Conservation (phyloP, 2,329 filamentous ascomycete genomes). For the Nigrospora sphaerica region DNA sequence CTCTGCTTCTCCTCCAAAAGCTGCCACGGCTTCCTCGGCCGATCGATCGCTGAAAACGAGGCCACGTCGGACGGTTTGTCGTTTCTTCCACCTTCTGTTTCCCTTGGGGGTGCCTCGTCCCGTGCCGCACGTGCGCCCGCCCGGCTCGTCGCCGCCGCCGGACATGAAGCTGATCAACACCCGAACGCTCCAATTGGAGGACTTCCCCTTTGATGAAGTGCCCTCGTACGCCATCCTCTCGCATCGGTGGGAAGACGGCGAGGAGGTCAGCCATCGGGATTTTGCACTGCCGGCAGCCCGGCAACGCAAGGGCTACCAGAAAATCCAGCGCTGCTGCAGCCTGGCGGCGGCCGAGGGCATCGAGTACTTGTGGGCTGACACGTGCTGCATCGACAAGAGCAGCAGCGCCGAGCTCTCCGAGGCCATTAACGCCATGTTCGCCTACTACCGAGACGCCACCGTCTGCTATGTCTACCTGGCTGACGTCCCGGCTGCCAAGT, state of each 20-base stretch:
- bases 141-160: too few relatives aligned
- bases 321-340: background rate
- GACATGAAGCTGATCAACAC: background rate
- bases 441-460: background rate
- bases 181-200: background rate
- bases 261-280: background rate
- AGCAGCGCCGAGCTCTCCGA: slow-evolving; percentile 1
- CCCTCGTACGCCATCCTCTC: background rate
- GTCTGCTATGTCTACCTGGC: background rate
- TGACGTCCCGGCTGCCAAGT: background rate
- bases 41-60: too few relatives aligned
- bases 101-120: too few relatives aligned
- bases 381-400: slow-evolving; percentile 2
- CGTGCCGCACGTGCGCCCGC: too few relatives aligned
- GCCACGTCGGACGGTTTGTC: too few relatives aligned
- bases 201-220: background rate
- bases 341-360: background rate
- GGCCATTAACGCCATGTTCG: slow-evolving; percentile 2
- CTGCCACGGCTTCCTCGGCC: too few relatives aligned
- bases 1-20: too few relatives aligned
- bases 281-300: background rate
- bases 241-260: background rate
- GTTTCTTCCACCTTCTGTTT: too few relatives aligned
- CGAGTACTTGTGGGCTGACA: background rate
- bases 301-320: background rate